These are phyloP conservation scores for Carex kokanica DNA, from an alignment of 176 grass and related monocot species.

Conservation along the genomic window DNA sequence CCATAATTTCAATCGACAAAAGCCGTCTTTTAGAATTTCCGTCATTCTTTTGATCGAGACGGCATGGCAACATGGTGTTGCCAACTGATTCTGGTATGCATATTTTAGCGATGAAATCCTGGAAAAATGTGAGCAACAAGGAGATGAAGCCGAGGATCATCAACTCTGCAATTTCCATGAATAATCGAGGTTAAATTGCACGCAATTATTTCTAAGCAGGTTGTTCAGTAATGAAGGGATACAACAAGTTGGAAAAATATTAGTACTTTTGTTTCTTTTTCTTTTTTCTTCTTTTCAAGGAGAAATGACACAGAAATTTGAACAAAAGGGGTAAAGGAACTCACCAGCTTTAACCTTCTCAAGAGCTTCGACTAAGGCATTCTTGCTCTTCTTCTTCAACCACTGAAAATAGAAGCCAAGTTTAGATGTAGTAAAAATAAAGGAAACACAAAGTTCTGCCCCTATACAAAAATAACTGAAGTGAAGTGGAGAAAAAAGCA, in stretches of 20 bases:
- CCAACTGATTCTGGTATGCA: slow-evolving; percentile 68
- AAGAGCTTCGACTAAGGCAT: slow-evolving; percentile 55
- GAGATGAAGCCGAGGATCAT: slow-evolving; percentile 98
- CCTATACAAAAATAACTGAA: not conserved
- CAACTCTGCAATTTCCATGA: slow-evolving; percentile 56
- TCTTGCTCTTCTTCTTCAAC: slow-evolving; percentile 58
- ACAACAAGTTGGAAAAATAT: slow-evolving; percentile 9
- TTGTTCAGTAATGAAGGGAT: not conserved
- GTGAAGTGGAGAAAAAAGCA: too few relatives aligned
- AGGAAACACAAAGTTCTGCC: not conserved
- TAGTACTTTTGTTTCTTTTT: not conserved
- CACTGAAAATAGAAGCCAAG: slow-evolving; percentile 37
- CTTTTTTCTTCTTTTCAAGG: not conserved
- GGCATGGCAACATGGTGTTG: slow-evolving; percentile 78
- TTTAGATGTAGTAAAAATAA: not conserved
- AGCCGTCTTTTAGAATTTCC: slow-evolving; percentile 35
- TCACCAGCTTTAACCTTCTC: slow-evolving; percentile 86
- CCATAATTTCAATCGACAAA: slow-evolving; percentile 21
- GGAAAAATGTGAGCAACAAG: slow-evolving; percentile 61
- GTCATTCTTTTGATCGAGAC: not conserved
- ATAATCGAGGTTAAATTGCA: not conserved
- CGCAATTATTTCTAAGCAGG: not conserved
- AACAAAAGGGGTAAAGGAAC: not conserved
- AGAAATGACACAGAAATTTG: not conserved
- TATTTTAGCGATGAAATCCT: slow-evolving; percentile 53